These are phyloP conservation scores for Saraca asoca DNA, from an alignment of 331 rosid genomes.

Conservation along the genomic window DNA sequence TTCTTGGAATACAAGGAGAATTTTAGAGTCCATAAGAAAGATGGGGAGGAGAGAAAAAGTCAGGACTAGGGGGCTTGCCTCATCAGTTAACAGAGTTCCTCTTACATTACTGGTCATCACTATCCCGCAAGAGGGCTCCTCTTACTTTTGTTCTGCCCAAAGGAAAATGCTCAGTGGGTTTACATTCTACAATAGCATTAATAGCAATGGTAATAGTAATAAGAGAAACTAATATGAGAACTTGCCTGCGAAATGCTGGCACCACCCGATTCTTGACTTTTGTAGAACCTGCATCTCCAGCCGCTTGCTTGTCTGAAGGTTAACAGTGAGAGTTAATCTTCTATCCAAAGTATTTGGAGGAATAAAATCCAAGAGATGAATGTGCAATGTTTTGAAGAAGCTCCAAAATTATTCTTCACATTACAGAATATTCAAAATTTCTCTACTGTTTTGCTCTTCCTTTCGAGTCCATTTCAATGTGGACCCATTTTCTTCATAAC, in stretches of 20 bases:
- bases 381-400: conserved; percentile 17
- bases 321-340: conserved; percentile 13
- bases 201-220: background rate
- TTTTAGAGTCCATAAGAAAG: conserved; percentile 13
- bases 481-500: conserved; percentile 1
- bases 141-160: conserved; percentile 76
- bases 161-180: conserved; percentile 24
- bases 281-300: conserved; percentile 39
- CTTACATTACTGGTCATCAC: conserved; percentile 42
- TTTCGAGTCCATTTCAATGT: too few relatives aligned
- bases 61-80: conserved; percentile 12
- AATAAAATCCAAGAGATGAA: background rate
- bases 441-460: background rate
- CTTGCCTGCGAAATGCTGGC: conserved; percentile 74
- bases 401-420: conserved; percentile 16
- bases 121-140: conserved; percentile 71
- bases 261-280: conserved; percentile 61
- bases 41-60: background rate
- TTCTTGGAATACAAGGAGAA: conserved; percentile 21
- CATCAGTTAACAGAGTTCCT: conserved; percentile 11
- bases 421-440: conserved; percentile 32
- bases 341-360: background rate
- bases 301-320: conserved; percentile 55
- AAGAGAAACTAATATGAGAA: conserved; percentile 8
- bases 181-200: conserved; percentile 2